Base-by-base conservation (phyloP, 163 green algal species). In the Picocystis sp. region DNA sequence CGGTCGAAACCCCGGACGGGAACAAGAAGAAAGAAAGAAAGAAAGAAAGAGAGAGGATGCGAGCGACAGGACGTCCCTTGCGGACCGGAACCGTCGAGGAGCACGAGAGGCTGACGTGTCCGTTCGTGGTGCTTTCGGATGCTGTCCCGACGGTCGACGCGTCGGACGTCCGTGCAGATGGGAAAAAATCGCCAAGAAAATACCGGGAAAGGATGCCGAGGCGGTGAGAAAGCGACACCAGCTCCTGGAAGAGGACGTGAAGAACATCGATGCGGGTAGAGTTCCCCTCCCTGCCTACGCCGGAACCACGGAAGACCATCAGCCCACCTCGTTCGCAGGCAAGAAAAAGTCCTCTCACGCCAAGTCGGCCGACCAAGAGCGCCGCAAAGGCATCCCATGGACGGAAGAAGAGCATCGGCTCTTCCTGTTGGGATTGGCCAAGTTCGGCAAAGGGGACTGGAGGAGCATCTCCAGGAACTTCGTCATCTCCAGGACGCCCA, bases 401-500 rank as follows among this genome's bases (percentile, higher is more conserved):
- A 92, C 84, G 1, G 81, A 94, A 53, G 84, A 94, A 60, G 85
- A 95, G 67, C 85, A 95, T 66, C 62, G 79, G 3, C 68, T 93
- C 2, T 95, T 95, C 66, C 61, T 95, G 34, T 69, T 93, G 59
- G 86, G 86, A 1, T 66, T 95, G 22, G 68, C 71, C 17, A 90
- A 94, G 68, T 94, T 88, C 66, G 86, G 86, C 45, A 94, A 94
- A 61, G 86, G 86, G 15, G 86, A 92, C 66, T 95, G 86, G 86
- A 75, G 86, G 8, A 77, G 56, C 66, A 95, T 95, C 34, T 83
- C 75, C 8, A 69, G 85, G 19, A 86, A 89, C 54, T 95, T 87
- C 69, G 85, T 94, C 29, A 72, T 90, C 24, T 77, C 79, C 0
- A 70, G 86, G 10, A 95, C 86, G 2, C 85, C 85, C 19, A 94